Base-by-base conservation (phyloP, 164 flowering plant species). In the Aristolochia contorta region DNA sequence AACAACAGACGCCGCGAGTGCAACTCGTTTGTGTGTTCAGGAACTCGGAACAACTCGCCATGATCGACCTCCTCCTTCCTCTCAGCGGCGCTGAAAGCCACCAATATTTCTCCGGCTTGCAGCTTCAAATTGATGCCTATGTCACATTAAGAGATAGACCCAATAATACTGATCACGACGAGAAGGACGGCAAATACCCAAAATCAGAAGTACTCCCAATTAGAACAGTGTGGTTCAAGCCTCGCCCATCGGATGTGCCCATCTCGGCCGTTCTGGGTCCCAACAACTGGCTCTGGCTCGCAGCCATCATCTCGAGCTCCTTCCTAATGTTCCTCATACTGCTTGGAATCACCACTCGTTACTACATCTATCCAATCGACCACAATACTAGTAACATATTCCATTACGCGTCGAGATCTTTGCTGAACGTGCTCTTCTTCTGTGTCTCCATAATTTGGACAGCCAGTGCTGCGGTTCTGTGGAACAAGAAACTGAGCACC, bases 281-380 rank as follows among this genome's bases (percentile, higher is more conserved):
- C 54, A 82, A 84, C 49, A 66, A 78, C 65, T 85, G 89, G 90
- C 81, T 86, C 7, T 91, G 89, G 78, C 89, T 91, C 3, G 84
- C 71, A 0, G 65, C 74, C 0, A 78, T 91, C 23, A 85, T 91
- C 12, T 74, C 91, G 4, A 78, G 82, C 9, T 86, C 98, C 1
- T 88, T 88, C 32, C 12, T 83, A 33, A 72, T 76, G 9, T 91
- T 72, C 70, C 79, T 86, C 0, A 24, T 91, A 37, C 64, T 84
- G 21, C 53, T 84, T 13, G 89, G 86, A n/a, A 27, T 85, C 23
- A 56, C 80, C 41, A 81, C 73, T 0, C 78, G 67, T 16, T 84
- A 72, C 74, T 75, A 81, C 68, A 85, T 89, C n/a, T 79, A 80
- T 73, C 90, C 89, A 0, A 80, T 79, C 48, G 96, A 88, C 41